These are phyloP conservation scores for Schizochytrium sp. DNA, from an alignment of 108 stramenopile species.

Conservation along the genomic window DNA sequence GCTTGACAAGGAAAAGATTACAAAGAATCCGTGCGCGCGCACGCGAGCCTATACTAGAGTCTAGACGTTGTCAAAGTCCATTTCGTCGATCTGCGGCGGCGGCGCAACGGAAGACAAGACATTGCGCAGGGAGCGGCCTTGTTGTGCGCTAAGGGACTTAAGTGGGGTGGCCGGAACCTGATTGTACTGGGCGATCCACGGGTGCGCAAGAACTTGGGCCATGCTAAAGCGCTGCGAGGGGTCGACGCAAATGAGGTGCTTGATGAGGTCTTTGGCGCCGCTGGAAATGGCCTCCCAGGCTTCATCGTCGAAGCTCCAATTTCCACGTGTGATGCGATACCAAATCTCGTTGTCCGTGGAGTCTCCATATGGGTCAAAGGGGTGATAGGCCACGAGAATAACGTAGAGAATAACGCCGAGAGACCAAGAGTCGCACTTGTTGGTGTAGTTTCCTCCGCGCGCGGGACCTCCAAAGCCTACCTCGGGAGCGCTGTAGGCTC, in stretches of 20 bases:
- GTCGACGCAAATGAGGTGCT: constrained; percentile 14
- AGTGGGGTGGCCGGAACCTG: neutral
- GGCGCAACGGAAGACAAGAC: neutral
- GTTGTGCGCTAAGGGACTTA: neutral
- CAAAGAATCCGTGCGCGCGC: no score
- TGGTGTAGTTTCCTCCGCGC: constrained; percentile 22
- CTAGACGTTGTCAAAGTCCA: neutral
- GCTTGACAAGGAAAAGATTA: neutral
- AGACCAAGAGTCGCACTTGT: constrained; percentile 31
- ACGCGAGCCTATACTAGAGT: neutral
- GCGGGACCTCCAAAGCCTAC: neutral
- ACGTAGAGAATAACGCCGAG: constrained; percentile 38
- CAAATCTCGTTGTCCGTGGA: constrained; percentile 1
- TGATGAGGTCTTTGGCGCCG: constrained; percentile 20
- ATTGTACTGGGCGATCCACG: constrained; percentile 22
- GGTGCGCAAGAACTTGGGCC: constrained; percentile 20
- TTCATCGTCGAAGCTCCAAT: neutral
- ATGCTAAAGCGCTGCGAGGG: neutral
- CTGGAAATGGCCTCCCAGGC: neutral
- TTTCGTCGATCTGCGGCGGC: neutral
- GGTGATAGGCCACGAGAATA: constrained; percentile 36
- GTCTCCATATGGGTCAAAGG: constrained; percentile 27
- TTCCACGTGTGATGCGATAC: neutral
- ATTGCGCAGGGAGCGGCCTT: neutral
- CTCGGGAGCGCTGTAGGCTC: constrained; percentile 36